Percentiles rank a stretch among this genome's conserved stretches.
These are phyloP conservation scores for Rhytidiadelphus loreus DNA, from an alignment of 225 moss, liverwort and hornwort species.

Conservation along the genomic window DNA sequence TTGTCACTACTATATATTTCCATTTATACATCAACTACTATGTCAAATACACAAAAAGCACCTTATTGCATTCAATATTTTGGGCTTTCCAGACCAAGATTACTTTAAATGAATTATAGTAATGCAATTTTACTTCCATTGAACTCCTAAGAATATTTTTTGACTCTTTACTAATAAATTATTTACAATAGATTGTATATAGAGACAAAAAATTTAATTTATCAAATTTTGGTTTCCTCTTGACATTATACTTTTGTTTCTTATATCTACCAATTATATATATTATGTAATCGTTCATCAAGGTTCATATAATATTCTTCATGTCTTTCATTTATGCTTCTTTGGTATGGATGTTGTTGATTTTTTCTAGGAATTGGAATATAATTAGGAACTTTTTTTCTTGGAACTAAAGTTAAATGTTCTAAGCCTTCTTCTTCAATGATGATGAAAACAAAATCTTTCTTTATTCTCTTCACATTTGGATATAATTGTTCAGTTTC, in stretches of 20 bases:
- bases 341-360: not conserved
- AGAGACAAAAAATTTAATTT: not conserved
- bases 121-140: not conserved
- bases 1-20: not conserved
- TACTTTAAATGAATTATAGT: not conserved
- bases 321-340: not conserved
- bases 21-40: no score
- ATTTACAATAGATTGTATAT: no score
- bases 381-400: not conserved
- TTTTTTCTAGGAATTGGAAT: accelerated
- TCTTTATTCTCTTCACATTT: not conserved
- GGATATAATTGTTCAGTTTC: not conserved
- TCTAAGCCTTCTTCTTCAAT: not conserved
- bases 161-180: not conserved
- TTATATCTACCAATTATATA: not conserved
- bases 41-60: not conserved
- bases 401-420: not conserved
- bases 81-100: no score
- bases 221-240: not conserved
- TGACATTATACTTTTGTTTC: not conserved
- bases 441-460: not conserved
- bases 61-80: not conserved
- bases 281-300: not conserved
- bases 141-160: not conserved
- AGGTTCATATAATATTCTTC: not conserved